Percentiles rank a stretch among this genome's conserved stretches.
These are phyloP conservation scores for Tylopilus orsonianus DNA, from an alignment of 1,284 basidiomycete species.

Conservation along the genomic window DNA sequence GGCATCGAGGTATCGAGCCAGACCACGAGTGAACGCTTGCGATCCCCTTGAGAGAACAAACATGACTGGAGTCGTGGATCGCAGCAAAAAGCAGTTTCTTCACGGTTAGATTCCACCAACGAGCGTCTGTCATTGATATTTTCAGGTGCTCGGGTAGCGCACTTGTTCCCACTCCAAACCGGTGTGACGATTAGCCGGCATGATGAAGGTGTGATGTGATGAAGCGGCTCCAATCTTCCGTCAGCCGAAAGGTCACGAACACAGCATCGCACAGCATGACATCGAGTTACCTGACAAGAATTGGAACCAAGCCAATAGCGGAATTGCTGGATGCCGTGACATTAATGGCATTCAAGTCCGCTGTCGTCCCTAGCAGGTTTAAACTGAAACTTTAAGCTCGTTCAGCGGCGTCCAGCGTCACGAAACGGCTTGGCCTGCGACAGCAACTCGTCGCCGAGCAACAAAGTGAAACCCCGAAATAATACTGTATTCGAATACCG, in stretches of 20 bases:
- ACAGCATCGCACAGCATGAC: background rate
- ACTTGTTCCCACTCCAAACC: conserved; percentile 12
- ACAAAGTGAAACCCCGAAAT: no score
- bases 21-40: background rate
- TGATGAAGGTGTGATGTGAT: background rate
- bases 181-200: background rate
- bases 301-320: no score
- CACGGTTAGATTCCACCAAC: background rate
- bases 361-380: no score
- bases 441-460: no score
- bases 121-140: no score
- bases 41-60: background rate
- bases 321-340: no score
- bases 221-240: background rate
- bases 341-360: no score
- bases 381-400: no score
- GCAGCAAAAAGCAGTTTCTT: background rate
- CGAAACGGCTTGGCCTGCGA: no score
- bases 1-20: background rate
- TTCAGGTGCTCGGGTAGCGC: conserved; percentile 1
- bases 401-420: no score
- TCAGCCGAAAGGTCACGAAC: background rate
- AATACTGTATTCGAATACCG: no score
- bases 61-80: background rate
- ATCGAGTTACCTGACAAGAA: background rate